Percentiles rank a stretch among this genome's conserved stretches.
Evolutionary conservation across 306 rosid species (phyloP).

Genomic region (Castanea mollissima): DNA sequence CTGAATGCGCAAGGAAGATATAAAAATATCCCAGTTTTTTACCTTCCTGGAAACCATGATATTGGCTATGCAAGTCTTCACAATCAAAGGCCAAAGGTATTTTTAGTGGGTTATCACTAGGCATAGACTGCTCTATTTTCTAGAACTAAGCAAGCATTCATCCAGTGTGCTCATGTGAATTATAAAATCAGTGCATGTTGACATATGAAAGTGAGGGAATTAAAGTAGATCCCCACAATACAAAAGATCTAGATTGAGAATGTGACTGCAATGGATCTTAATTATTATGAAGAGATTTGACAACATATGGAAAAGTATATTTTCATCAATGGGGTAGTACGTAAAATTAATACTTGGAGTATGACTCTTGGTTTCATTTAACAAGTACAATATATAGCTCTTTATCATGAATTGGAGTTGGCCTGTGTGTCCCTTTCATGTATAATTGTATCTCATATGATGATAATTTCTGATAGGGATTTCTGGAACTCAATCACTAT

Average conservation of each 20-base stretch:
- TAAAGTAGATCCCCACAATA: not conserved
- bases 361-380: not conserved
- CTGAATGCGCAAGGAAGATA: constrained; percentile 47
- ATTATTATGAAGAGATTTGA: not conserved
- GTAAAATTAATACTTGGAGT: not conserved
- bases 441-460: not conserved
- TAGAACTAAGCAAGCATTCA: not conserved
- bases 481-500: not conserved
- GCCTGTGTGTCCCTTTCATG: not conserved
- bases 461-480: constrained; percentile 9
- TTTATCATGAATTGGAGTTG: not conserved
- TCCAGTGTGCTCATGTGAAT: constrained; percentile 1
- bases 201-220: constrained; percentile 8
- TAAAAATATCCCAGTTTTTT: constrained; percentile 43
- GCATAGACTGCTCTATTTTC: constrained; percentile 14
- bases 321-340: not conserved
- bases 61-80: constrained; percentile 63
- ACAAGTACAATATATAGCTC: not conserved
- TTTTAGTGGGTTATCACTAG: constrained; percentile 6
- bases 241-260: not conserved
- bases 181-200: not conserved
- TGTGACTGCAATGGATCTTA: not conserved
- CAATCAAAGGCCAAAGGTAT: constrained; percentile 57
- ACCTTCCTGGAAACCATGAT: constrained; percentile 82
- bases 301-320: not conserved